Base-by-base conservation (phyloP, 345 rosid species). In the Theobroma cacao region DNA sequence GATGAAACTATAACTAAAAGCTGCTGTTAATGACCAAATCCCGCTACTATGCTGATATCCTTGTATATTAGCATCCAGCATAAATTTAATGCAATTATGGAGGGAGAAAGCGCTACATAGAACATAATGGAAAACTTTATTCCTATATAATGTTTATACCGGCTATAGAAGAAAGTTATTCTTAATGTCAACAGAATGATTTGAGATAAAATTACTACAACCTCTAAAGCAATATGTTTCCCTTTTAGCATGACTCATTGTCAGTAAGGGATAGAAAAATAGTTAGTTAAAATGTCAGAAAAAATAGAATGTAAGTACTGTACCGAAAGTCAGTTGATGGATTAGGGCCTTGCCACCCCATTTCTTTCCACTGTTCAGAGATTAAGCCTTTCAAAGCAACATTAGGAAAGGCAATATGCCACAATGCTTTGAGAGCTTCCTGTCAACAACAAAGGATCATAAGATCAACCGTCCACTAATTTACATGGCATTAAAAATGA, bases 281-380 rank as follows among this genome's bases (percentile, higher is more conserved):
- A 17, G 48, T 28, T 1, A 7, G 5, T 17, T 52, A 20, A 72
- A 13, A 38, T 13, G 61, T 66, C 58, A 11, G 26, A 33, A 31
- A 62, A 62, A 34, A 36, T 1, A 30, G 12, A 59, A 20, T 55
- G 63, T 48, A 65, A 33, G 77, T 77, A 66, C 6, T 67, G 64
- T 79, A 95, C 99, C 99, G 90, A 72, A 96, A 96, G 88, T 96
- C 99, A 22, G 99, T 96, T 24, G 99, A 90, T 55, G 99, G 99
- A 88, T 94, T 96, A 73, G 89, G 88, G 82, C 99, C 99, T 87
- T 96, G 99, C 99, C 99, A 96, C 62, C 99, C 99, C 99, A 96
- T 96, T 10, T 94, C 97, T 87, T 96, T 96, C 99, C 99, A 96
- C 73, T 96, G 99, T 82, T 92, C 95, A 31, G 98, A 88, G 65